Conservation (phyloP, 805 yeast species). For the Danielia reshetovae region DNA sequence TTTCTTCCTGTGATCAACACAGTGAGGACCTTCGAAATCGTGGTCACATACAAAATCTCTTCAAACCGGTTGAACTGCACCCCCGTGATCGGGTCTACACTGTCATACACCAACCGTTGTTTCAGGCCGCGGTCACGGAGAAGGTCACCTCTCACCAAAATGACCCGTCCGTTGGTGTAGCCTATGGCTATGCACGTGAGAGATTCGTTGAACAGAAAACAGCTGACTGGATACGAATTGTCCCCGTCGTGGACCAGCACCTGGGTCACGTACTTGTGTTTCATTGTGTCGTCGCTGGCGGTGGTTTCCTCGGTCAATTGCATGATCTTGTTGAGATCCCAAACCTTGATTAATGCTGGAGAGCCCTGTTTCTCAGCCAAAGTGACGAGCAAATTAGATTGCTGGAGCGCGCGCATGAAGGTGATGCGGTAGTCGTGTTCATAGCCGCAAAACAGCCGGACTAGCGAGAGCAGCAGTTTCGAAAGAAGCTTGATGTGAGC, state of each 20-base stretch:
- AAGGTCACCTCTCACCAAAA: conserved; percentile 83
- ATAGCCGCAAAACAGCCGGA: conserved; percentile 57
- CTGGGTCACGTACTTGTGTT: conserved; percentile 51
- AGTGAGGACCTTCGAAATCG: conserved; percentile 68
- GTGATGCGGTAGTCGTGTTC: conserved; percentile 63
- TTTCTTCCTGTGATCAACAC: conserved; percentile 77
- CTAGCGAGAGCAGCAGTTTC: conserved; percentile 43
- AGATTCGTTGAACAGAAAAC: conserved; percentile 50
- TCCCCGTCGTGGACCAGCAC: conserved; percentile 65
- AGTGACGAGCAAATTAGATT: conserved; percentile 56
- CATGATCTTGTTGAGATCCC: conserved; percentile 60
- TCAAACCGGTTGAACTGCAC: conserved; percentile 55
- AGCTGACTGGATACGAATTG: conserved; percentile 75
- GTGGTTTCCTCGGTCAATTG: conserved; percentile 16
- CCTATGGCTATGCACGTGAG: conserved; percentile 71
- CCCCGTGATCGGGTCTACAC: conserved; percentile 78
- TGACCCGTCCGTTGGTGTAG: conserved; percentile 77
- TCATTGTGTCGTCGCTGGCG: conserved; percentile 13
- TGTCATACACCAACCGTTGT: conserved; percentile 74
- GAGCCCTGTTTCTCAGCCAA: conserved; percentile 72
- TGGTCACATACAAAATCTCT: conserved; percentile 59
- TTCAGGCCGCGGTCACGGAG: conserved; percentile 85
- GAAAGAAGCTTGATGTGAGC: conserved; percentile 52
- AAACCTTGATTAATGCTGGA: conserved; percentile 65
- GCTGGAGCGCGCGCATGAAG: conserved; percentile 45